Conservation (phyloP, 345 rosid species). For the Trapa incisa region DNA sequence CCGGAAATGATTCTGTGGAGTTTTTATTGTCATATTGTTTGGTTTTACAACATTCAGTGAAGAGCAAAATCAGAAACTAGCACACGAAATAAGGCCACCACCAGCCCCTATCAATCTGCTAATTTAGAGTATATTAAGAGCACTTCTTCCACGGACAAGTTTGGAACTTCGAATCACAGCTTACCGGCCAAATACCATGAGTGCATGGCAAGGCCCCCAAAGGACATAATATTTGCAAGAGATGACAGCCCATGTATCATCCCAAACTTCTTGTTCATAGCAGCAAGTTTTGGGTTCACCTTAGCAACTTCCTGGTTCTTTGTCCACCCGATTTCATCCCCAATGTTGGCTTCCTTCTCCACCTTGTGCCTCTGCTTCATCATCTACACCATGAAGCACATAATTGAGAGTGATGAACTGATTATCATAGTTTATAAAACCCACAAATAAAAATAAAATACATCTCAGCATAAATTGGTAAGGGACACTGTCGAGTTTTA, state of each 20-base stretch:
- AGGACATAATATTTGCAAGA: constrained; percentile 78
- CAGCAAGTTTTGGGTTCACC: constrained; percentile 72
- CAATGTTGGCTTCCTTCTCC: constrained; percentile 69
- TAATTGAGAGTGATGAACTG: neutral
- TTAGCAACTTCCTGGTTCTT: constrained; percentile 81
- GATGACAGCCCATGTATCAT: constrained; percentile 97
- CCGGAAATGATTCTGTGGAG: neutral
- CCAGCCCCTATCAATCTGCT: neutral
- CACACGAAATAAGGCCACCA: neutral
- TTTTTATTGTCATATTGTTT: neutral
- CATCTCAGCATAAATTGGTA: neutral
- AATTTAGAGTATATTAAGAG: neutral
- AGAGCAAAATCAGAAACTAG: neutral
- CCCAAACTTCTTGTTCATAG: constrained; percentile 97
- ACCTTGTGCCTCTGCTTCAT: constrained; percentile 98
- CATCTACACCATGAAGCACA: constrained; percentile 34
- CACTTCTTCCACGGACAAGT: neutral
- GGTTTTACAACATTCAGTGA: neutral
- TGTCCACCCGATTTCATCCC: constrained; percentile 75
- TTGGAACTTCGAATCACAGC: constrained; percentile 26
- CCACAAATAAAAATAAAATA: neutral
- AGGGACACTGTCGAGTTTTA: neutral
- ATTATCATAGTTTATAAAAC: neutral
- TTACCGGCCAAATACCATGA: constrained; percentile 96
- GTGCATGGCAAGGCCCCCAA: constrained; percentile 93